phyloP scores from a whole-genome alignment of 2,329 filamentous ascomycete genomes.

The Podosphaera fusca region DNA sequence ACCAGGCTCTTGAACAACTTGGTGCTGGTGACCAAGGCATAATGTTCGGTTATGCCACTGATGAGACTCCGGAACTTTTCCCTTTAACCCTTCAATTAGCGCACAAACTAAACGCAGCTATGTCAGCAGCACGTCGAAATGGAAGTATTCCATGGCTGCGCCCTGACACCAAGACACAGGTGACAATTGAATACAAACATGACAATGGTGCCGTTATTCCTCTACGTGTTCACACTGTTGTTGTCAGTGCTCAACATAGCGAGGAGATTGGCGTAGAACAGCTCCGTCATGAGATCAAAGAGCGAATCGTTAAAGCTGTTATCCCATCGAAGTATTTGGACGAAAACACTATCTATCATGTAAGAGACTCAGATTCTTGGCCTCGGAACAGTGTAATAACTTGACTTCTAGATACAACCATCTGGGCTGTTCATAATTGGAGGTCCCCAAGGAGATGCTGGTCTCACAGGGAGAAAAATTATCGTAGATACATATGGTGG shows the following conservation, averaged over 20 bases:
- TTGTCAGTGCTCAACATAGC: slow-evolving; percentile 87
- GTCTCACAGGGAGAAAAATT: slow-evolving; percentile 98
- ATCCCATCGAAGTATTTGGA: slow-evolving; percentile 85
- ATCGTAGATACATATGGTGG: slow-evolving; percentile 96
- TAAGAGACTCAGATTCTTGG: slow-evolving; percentile 21
- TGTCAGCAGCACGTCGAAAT: slow-evolving; percentile 72
- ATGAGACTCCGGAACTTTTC: slow-evolving; percentile 94
- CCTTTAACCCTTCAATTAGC: slow-evolving; percentile 83
- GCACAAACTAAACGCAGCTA: slow-evolving; percentile 91
- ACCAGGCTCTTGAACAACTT: slow-evolving; percentile 89
- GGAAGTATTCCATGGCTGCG: slow-evolving; percentile 81
- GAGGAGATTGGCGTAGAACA: slow-evolving; percentile 73
- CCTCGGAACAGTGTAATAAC: neutral
- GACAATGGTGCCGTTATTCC: slow-evolving; percentile 86
- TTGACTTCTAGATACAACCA: slow-evolving; percentile 50
- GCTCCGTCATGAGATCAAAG: slow-evolving; percentile 80
- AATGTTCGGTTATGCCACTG: slow-evolving; percentile 99
- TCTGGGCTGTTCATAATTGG: slow-evolving; percentile 98
- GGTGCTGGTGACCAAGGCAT: slow-evolving; percentile 99
- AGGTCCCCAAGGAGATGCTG: slow-evolving; percentile 95
- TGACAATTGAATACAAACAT: slow-evolving; percentile 96
- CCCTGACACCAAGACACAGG: slow-evolving; percentile 98
- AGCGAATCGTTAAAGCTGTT: slow-evolving; percentile 91
- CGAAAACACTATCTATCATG: slow-evolving; percentile 86
- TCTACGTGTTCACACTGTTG: slow-evolving; percentile 82